Evolutionary conservation across 768 basidiomycete genomes (phyloP), one percentile per base, ranked within the genome.

Genomic region (Serpula lacrymans): DNA sequence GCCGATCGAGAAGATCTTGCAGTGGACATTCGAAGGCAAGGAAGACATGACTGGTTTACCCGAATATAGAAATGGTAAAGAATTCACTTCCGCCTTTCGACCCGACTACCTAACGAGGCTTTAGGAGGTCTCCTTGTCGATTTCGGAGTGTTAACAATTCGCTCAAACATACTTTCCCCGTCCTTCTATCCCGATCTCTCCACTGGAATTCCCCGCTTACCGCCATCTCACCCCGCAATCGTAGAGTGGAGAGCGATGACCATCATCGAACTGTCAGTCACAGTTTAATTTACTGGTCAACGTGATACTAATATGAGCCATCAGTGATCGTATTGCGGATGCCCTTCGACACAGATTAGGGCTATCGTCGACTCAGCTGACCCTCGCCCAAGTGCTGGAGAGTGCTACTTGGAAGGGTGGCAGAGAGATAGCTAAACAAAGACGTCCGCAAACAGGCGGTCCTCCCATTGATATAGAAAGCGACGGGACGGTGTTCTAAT

Each of bases 171-270:
- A 0, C 64, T 93, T 10, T 69, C 77, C 0, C 25, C 48, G 6
- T 59, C 63, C 1, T 63, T 67, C 53, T 68, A 58, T 41, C 62
- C 72, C n/a, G 73, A 79, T 46, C 40, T 48, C 4, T 16, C 14
- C 9, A 28, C 22, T 10, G 69, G 69, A 16, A 70, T 91, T 37
- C 83, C 89, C 3, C 75, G 72, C 28, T 71, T 87, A 17, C 63
- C 72, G 11, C 75, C 91, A 1, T 84, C 85, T 0, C 92, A 93
- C 56, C 88, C 91, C 0, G 91, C 91, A 5, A 83, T 98, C 42
- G 81, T 97, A 26, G 95, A 99, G 65, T 95, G 94, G 93, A 72
- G 95, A 41, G 93, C 94, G 0, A 77, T 99, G 75, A 98, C 95
- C 0, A 89, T 99, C 26, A 86, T 96, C 41, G 80, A 84, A 57